Evolutionary conservation across 495 filamentous ascomycete genomes (phyloP), one percentile per base, ranked within the genome.

Genomic region (Tuber microsphaerosporum): DNA sequence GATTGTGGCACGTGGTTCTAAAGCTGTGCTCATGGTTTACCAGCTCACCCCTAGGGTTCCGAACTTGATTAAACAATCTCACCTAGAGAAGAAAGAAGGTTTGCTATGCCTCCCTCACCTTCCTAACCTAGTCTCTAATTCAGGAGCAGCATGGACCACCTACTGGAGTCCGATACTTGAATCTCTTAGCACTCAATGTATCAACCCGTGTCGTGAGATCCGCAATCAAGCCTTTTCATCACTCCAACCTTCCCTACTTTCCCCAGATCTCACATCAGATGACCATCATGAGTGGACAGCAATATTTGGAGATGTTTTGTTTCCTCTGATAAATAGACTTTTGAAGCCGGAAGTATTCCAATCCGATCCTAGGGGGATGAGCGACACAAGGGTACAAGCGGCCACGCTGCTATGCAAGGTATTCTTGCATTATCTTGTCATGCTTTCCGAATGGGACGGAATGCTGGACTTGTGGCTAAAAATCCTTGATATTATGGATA

Each of bases 161-260:
- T 99, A 99, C 83, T 99, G 95, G 95, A 91, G 94, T 22, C 96
- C 94, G 37, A 94, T 98, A 45, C 94, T 99, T 85, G 89, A 91
- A 76, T 91, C 92, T 19, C 85, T 98, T 43, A 95, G 92, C 14
- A 88, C 89, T 14, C 95, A 99, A 85, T 97, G 93, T 85, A 91
- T 92, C 76, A 99, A 98, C 81, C 94, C 96, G 10, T 97, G 94
- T 82, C 92, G 95, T 68, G 94, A 97, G 83, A 93, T 99, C 71
- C 90, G 95, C 2, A 91, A 94, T 77, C 89, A 95, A 81, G 92
- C 95, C 16, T 91, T 98, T 77, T 89, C 91, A n/a, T 93, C 89
- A 4, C 87, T 99, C 12, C 94, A 98, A 81, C 89, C 93, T 68
- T 90, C 93, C 34, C 89, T 99, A 2, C 87, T 97, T 7, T 97